Conservation (phyloP, 208 protist species). For the Acanthamoeba royreba region DNA sequence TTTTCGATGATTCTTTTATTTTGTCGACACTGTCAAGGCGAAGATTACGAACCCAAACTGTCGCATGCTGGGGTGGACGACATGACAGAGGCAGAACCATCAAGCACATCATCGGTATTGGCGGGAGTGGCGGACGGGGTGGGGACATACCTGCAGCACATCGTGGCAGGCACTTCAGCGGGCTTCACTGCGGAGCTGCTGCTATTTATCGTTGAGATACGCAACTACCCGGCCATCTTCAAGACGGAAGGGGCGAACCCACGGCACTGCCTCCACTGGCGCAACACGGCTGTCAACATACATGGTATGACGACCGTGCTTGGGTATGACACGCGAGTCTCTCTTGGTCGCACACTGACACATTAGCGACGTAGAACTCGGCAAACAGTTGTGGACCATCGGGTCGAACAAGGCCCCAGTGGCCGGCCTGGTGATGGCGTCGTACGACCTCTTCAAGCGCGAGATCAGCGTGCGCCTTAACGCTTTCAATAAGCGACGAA, state of each 20-base stretch:
- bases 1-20: too few species aligned
- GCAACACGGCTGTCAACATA: neutral
- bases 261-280: neutral
- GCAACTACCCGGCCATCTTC: neutral
- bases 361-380: neutral
- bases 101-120: neutral
- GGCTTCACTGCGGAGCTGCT: slow-evolving; percentile 8
- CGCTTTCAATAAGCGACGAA: neutral
- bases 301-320: neutral
- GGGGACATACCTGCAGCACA: neutral
- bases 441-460: slow-evolving; percentile 16
- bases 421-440: neutral
- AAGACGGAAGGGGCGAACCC: neutral
- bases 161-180: neutral
- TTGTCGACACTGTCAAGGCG: too few species aligned
- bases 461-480: neutral
- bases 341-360: too few species aligned
- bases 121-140: neutral
- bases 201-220: neutral
- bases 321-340: too few species aligned
- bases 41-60: too few species aligned
- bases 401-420: neutral
- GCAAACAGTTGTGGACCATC: neutral
- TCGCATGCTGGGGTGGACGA: too few species aligned
- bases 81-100: neutral